A percentile compares a stretch with the other conserved stretches of the same genome.
Evolutionary conservation across 164 flowering plant genomes (phyloP).

Genomic region (Tinospora cordifolia): DNA sequence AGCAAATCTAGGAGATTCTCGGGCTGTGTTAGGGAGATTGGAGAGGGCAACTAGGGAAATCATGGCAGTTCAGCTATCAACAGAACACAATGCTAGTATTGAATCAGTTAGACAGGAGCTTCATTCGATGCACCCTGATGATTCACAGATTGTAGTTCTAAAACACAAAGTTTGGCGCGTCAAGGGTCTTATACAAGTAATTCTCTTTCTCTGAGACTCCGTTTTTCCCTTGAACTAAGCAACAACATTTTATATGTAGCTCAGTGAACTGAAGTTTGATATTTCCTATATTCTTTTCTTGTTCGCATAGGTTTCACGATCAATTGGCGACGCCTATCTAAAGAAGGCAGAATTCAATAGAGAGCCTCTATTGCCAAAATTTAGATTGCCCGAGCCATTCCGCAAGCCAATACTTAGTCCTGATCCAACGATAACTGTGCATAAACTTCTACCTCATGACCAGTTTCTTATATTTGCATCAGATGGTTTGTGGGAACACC

Average conservation of each 20-base stretch:
- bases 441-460: constrained; percentile 56
- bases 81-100: constrained; percentile 78
- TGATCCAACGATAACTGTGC: constrained; percentile 63
- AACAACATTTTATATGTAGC: background rate
- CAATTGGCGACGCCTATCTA: constrained; percentile 89
- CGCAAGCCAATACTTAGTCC: constrained; percentile 64
- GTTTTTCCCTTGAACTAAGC: background rate
- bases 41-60: constrained; percentile 39
- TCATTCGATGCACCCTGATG: constrained; percentile 72
- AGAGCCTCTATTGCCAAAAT: constrained; percentile 64
- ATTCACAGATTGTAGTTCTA: constrained; percentile 79
- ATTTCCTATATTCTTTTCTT: background rate
- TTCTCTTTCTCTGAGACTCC: background rate
- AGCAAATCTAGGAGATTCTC: constrained; percentile 88
- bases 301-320: constrained; percentile 66
- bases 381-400: constrained; percentile 62
- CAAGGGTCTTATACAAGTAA: constrained; percentile 90
- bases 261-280: background rate
- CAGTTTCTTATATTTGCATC: constrained; percentile 86
- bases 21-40: constrained; percentile 71
- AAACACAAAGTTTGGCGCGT: constrained; percentile 97
- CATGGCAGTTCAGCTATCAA: constrained; percentile 68
- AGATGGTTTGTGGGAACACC: constrained; percentile 93
- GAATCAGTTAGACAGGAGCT: constrained; percentile 81
- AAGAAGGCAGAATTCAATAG: constrained; percentile 71